Percentiles rank a stretch among this genome's conserved stretches.
These are phyloP conservation scores for Conticribra guillardii DNA, from an alignment of 108 stramenopile species.

Conservation along the genomic window DNA sequence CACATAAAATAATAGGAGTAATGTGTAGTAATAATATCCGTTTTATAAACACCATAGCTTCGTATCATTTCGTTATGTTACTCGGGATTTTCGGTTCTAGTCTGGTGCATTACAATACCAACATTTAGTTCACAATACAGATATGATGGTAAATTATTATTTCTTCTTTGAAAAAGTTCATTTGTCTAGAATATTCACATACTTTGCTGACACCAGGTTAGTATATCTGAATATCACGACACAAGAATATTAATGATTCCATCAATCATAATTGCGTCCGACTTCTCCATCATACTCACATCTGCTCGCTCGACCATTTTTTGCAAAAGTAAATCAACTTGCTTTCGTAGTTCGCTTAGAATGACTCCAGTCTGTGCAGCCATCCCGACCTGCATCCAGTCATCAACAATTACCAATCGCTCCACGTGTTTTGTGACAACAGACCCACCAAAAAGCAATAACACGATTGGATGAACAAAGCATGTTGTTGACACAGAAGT, in stretches of 20 bases:
- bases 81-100: too few species aligned
- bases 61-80: too few species aligned
- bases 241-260: constrained; percentile 15
- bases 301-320: constrained; percentile 25
- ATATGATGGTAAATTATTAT: too few species aligned
- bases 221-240: too few species aligned
- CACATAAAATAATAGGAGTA: too few species aligned
- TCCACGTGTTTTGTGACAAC: constrained; percentile 64
- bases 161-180: too few species aligned
- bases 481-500: constrained; percentile 64
- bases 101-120: too few species aligned
- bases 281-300: constrained; percentile 6
- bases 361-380: constrained; percentile 75
- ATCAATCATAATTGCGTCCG: constrained; percentile 15
- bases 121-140: too few species aligned
- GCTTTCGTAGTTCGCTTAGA: constrained; percentile 50
- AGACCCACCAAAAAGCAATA: constrained; percentile 70
- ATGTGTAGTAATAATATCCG: too few species aligned
- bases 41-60: too few species aligned
- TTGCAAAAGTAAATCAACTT: constrained; percentile 21
- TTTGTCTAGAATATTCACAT: too few species aligned
- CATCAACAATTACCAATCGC: constrained; percentile 65
- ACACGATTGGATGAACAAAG: constrained; percentile 64
- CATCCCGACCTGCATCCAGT: constrained; percentile 70
- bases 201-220: too few species aligned